Evolutionary conservation across 1,139 yeast genomes (phyloP).

Genomic region (Hemisphaericaspora lyxosophila): DNA sequence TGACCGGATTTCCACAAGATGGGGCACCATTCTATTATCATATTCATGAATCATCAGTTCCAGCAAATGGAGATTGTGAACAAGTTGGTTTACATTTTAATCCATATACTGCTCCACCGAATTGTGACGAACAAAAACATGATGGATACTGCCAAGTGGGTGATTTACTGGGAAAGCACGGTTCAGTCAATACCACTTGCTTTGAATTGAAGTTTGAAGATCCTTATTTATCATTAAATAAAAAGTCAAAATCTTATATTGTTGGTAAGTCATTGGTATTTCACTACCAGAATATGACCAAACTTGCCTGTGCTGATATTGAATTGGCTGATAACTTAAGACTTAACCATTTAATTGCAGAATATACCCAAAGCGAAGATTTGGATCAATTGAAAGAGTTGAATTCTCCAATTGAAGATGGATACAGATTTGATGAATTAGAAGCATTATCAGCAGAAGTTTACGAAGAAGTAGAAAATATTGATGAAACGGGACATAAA

Average conservation of each 20-base stretch:
- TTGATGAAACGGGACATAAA: constrained; percentile 4
- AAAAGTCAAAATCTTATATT: constrained; percentile 45
- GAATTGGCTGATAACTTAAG: constrained; percentile 29
- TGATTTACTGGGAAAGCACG: constrained; percentile 65
- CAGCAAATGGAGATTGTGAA: constrained; percentile 46
- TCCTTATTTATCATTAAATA: constrained; percentile 53
- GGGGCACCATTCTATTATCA: constrained; percentile 65
- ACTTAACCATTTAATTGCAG: constrained; percentile 26
- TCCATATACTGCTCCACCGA: constrained; percentile 48
- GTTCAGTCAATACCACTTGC: constrained; percentile 55
- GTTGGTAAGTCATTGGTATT: constrained; percentile 54
- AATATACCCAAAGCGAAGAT: constrained; percentile 22
- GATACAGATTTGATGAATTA: constrained; percentile 16
- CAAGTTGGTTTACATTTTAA: constrained; percentile 52
- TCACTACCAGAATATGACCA: constrained; percentile 49
- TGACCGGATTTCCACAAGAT: constrained; percentile 53
- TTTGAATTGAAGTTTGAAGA: constrained; percentile 54
- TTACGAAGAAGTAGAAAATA: constrained; percentile 12
- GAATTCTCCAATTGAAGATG: constrained; percentile 18
- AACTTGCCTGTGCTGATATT: constrained; percentile 61
- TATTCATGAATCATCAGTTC: constrained; percentile 51
- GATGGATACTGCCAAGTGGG: constrained; percentile 61
- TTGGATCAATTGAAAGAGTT: constrained; percentile 21
- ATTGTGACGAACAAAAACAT: constrained; percentile 44
- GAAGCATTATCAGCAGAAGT: constrained; percentile 18